These are phyloP conservation scores for Fusarium brachygibbosum DNA, from an alignment of 2,329 filamentous ascomycete species.

Conservation along the genomic window DNA sequence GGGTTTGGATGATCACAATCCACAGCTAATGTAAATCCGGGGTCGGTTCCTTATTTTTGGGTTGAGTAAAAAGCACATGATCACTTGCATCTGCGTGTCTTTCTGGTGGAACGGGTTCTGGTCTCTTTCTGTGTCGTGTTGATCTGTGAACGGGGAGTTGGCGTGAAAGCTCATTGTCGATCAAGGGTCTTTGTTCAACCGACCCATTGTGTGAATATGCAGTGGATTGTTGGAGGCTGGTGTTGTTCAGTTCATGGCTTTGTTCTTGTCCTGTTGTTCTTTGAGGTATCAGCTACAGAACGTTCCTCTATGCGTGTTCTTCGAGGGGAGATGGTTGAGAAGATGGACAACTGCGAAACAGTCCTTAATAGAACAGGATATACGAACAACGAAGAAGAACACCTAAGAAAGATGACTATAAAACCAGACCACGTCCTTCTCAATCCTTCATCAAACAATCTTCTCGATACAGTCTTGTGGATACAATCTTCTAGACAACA, in stretches of 20 bases:
- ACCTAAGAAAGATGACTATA: background rate
- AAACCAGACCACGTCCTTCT: accelerated
- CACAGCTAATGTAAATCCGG: constrained; percentile 16
- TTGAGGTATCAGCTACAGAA: background rate
- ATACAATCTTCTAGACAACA: background rate
- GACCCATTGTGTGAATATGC: background rate
- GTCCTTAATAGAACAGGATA: background rate
- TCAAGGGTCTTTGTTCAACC: background rate
- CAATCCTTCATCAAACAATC: background rate
- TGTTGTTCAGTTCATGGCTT: background rate
- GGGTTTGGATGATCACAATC: constrained; percentile 7
- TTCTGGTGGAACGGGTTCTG: background rate
- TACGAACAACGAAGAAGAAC: background rate
- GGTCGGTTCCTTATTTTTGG: background rate
- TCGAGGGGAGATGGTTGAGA: background rate
- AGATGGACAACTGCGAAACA: background rate
- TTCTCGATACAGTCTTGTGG: background rate
- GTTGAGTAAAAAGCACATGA: background rate
- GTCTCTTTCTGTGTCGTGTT: background rate
- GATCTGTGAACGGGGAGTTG: background rate
- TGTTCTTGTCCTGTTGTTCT: background rate
- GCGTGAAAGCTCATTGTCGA: background rate
- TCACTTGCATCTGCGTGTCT: background rate
- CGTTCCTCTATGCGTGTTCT: background rate
- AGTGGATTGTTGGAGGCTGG: background rate